Conservation (phyloP, 441 rosid species). For the Macaranga tanarius region DNA sequence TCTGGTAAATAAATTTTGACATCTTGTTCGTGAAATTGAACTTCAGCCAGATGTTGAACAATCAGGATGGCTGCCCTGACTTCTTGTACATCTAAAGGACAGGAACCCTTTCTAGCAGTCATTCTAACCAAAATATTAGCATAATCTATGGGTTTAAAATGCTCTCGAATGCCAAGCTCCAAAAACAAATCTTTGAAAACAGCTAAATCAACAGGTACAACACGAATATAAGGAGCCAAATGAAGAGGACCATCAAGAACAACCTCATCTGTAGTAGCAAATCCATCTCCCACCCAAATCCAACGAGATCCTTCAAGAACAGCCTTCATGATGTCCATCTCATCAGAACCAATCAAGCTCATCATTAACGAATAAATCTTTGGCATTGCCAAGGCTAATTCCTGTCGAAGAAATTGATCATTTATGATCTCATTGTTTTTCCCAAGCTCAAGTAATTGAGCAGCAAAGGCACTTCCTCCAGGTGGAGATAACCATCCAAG, state of each 20-base stretch:
- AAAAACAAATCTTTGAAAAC: conserved; percentile 84
- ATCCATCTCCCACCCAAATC: conserved; percentile 99
- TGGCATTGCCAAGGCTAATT: conserved; percentile 93
- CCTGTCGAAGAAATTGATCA: conserved; percentile 82
- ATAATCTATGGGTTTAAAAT: conserved; percentile 81
- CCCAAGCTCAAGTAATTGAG: conserved; percentile 98
- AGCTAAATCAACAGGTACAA: conserved; percentile 89
- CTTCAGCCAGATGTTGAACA: conserved; percentile 94
- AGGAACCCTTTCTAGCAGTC: conserved; percentile 70
- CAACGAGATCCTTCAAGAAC: conserved; percentile 99
- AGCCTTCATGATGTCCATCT: conserved; percentile 96
- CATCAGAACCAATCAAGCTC: conserved; percentile 84
- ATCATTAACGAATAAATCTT: conserved; percentile 76
- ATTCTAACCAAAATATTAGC: conserved; percentile 82
- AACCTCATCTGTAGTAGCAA: conserved; percentile 90
- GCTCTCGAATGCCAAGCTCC: conserved; percentile 88
- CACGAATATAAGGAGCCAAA: conserved; percentile 93
- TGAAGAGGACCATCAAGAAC: conserved; percentile 98
- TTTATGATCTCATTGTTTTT: conserved; percentile 83
- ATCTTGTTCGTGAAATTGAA: conserved; percentile 58
- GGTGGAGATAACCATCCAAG: conserved; percentile 97
- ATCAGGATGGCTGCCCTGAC: conserved; percentile 81
- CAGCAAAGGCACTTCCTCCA: conserved; percentile 96
- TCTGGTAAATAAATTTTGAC: conserved; percentile 81
- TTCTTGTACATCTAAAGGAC: conserved; percentile 75